Evolutionary conservation across 768 basidiomycete genomes (phyloP).

Genomic region (Mycena vulgaris): DNA sequence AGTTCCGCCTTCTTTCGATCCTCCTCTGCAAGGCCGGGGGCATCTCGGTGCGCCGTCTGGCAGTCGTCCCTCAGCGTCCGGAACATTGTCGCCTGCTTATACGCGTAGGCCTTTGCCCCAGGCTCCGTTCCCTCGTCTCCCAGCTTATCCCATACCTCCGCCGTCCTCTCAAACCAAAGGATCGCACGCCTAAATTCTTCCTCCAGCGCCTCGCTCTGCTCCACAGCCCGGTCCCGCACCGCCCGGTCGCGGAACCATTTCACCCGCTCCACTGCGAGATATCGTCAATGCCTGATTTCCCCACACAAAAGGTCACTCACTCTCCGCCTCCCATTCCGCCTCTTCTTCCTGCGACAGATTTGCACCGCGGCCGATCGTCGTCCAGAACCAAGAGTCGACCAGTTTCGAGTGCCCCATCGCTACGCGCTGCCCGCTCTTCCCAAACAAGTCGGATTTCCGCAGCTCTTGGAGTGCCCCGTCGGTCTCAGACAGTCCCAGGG

Average conservation of each 20-base stretch:
- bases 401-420: not conserved
- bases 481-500: not conserved
- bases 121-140: not conserved
- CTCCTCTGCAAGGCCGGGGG: not conserved
- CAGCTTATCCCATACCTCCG: constrained; percentile 13
- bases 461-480: not conserved
- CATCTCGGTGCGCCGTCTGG: not conserved
- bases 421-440: not conserved
- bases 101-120: constrained; percentile 23
- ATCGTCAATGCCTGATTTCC: not conserved
- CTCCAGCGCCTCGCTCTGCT: constrained; percentile 32
- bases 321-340: not conserved
- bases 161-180: not conserved
- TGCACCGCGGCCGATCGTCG: not conserved
- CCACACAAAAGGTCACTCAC: not conserved
- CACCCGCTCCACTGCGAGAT: constrained; percentile 27
- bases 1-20: not conserved
- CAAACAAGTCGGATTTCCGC: not conserved
- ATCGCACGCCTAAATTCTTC: constrained; percentile 24
- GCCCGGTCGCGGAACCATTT: constrained; percentile 33
- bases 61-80: constrained; percentile 2
- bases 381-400: constrained; percentile 4
- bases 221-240: too few species aligned
- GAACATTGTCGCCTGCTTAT: constrained; percentile 27
- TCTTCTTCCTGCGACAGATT: not conserved